A percentile compares a stretch with the other conserved stretches of the same genome.
These are phyloP conservation scores for Umbilicus rupestris DNA, from an alignment of 164 flowering plant genomes.

Conservation along the genomic window DNA sequence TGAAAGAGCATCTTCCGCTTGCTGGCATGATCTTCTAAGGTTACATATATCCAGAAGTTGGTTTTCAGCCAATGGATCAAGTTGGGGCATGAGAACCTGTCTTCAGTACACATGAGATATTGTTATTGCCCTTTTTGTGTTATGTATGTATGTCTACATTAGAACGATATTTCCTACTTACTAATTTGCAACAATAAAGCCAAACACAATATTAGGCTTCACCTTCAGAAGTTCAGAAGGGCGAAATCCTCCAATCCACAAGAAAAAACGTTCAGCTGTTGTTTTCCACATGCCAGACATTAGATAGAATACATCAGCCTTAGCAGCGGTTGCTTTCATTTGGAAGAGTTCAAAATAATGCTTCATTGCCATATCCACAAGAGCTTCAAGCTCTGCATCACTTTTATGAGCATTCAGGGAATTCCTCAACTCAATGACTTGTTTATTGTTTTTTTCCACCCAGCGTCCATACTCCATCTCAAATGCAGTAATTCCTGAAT, in stretches of 20 bases:
- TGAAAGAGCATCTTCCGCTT: constrained; percentile 91
- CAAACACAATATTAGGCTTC: constrained; percentile 7
- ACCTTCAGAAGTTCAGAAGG: constrained; percentile 95
- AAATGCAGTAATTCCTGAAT: constrained; percentile 62
- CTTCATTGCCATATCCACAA: constrained; percentile 53
- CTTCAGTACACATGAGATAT: background rate
- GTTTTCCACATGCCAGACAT: constrained; percentile 94
- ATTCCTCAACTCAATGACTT: constrained; percentile 43
- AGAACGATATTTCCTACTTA: background rate
- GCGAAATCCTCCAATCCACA: constrained; percentile 97
- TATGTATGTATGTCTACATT: background rate
- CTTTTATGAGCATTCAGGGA: constrained; percentile 48
- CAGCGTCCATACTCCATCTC: constrained; percentile 76
- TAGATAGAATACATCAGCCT: constrained; percentile 73
- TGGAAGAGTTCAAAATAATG: constrained; percentile 75
- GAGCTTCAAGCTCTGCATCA: constrained; percentile 48
- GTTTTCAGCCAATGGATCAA: constrained; percentile 60
- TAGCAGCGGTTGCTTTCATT: constrained; percentile 68
- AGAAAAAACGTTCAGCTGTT: constrained; percentile 71
- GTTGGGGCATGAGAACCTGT: constrained; percentile 72
- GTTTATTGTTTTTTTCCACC: constrained; percentile 72
- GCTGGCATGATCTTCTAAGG: constrained; percentile 71
- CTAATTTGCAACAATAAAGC: background rate
- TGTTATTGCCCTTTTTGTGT: background rate
- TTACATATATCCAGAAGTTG: constrained; percentile 43